Conservation (phyloP, 75 land plant species). For the Pinus albicaulis region DNA sequence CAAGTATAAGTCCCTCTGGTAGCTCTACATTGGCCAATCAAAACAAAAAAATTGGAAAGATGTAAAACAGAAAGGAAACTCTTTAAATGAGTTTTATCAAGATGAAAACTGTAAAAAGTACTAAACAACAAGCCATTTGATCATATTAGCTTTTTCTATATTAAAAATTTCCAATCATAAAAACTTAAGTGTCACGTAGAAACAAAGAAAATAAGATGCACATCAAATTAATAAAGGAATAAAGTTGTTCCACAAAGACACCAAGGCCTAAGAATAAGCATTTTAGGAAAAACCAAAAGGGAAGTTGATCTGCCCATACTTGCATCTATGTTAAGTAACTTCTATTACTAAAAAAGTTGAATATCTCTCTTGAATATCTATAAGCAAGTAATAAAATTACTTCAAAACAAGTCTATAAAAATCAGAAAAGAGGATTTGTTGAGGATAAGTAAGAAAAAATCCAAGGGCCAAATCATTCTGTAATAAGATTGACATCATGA, state of each 20-base stretch:
- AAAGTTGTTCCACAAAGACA: background rate
- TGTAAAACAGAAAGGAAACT: background rate
- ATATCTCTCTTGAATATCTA: background rate
- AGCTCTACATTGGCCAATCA: too few species aligned
- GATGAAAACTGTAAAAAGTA: background rate
- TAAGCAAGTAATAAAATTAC: too few species aligned
- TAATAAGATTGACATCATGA: too few species aligned
- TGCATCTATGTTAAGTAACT: background rate
- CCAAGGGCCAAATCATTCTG: too few species aligned
- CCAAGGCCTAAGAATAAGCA: background rate
- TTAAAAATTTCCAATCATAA: background rate
- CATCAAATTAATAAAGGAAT: background rate
- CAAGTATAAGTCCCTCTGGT: too few species aligned
- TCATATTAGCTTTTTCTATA: background rate
- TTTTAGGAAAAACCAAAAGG: background rate
- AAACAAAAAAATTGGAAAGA: background rate
- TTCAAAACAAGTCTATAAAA: too few species aligned
- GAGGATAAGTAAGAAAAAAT: too few species aligned
- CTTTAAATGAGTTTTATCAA: background rate
- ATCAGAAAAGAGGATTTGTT: too few species aligned
- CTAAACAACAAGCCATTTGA: background rate
- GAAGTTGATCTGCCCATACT: background rate
- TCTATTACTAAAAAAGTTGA: background rate
- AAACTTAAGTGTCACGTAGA: background rate
- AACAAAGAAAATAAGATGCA: background rate